These are phyloP conservation scores for Alternaria gaisen DNA, from an alignment of 2,329 filamentous ascomycete genomes.

Conservation along the genomic window DNA sequence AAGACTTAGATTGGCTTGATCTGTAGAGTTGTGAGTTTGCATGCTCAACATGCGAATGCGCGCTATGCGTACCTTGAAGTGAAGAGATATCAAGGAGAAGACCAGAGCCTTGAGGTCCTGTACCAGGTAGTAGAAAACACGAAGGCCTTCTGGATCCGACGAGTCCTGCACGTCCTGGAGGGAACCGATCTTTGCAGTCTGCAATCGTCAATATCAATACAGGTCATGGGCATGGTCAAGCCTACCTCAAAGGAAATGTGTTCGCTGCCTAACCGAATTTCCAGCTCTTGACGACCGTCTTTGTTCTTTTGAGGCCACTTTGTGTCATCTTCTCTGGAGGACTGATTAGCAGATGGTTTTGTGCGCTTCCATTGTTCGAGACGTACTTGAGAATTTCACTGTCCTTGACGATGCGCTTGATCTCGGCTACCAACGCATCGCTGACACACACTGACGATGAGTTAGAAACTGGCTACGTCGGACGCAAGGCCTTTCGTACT, in stretches of 20 bases:
- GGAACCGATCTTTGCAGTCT: constrained; percentile 99
- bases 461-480: constrained; percentile 4
- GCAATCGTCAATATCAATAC: constrained; percentile 29
- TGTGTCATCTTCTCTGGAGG: constrained; percentile 86
- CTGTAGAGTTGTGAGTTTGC: constrained; percentile 44
- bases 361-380: background rate
- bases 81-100: constrained; percentile 93
- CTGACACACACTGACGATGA: constrained; percentile 85
- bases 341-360: constrained; percentile 34
- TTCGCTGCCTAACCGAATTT: constrained; percentile 91
- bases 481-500: constrained; percentile 70
- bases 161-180: constrained; percentile 96
- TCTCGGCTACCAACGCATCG: constrained; percentile 87
- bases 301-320: constrained; percentile 99
- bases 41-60: background rate
- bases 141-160: constrained; percentile 90
- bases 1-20: constrained; percentile 73
- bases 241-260: constrained; percentile 96
- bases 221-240: background rate
- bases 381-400: constrained; percentile 95
- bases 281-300: constrained; percentile 94
- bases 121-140: constrained; percentile 98
- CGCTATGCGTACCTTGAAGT: constrained; percentile 78
- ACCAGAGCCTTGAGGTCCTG: constrained; percentile 97
- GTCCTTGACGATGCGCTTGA: constrained; percentile 95